Evolutionary conservation across 805 yeast species (phyloP).

Genomic region (Candida dendrica): DNA sequence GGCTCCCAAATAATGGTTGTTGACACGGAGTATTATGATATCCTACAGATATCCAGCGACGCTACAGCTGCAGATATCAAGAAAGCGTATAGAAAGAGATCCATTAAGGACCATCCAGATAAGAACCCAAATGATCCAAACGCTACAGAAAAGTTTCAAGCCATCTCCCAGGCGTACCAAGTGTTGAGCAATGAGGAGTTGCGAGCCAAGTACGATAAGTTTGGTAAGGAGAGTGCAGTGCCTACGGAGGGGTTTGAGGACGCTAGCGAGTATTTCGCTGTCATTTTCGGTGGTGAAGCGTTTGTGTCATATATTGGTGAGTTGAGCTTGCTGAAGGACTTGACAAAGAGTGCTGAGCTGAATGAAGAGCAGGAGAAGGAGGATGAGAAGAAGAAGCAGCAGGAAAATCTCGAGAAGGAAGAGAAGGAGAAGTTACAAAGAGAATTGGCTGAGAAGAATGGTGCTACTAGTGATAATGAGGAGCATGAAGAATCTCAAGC

Average conservation of each 20-base stretch:
- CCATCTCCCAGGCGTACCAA: slow-evolving; percentile 67
- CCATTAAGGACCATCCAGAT: slow-evolving; percentile 74
- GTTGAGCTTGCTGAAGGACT: slow-evolving; percentile 66
- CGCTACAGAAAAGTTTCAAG: slow-evolving; percentile 64
- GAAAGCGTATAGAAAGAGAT: slow-evolving; percentile 73
- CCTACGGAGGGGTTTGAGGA: slow-evolving; percentile 69
- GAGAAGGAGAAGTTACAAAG: slow-evolving; percentile 25
- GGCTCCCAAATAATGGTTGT: slow-evolving; percentile 53
- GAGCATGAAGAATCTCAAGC: background rate
- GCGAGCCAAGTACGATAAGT: slow-evolving; percentile 64
- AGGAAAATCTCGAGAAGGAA: slow-evolving; percentile 32
- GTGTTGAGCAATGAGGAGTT: slow-evolving; percentile 60
- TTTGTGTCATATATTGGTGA: slow-evolving; percentile 87
- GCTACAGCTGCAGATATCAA: slow-evolving; percentile 66
- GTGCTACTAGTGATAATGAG: background rate
- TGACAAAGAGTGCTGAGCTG: slow-evolving; percentile 54
- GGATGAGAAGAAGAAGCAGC: slow-evolving; percentile 20
- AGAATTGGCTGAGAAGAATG: background rate
- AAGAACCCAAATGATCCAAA: slow-evolving; percentile 70
- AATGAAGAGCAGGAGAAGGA: slow-evolving; percentile 39
- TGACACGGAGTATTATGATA: slow-evolving; percentile 68
- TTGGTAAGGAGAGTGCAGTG: slow-evolving; percentile 65
- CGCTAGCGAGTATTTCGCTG: slow-evolving; percentile 62
- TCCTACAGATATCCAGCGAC: slow-evolving; percentile 46
- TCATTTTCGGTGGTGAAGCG: slow-evolving; percentile 86